Conservation (phyloP, 306 rosid species). For the Fragaria nilgerrensis region DNA sequence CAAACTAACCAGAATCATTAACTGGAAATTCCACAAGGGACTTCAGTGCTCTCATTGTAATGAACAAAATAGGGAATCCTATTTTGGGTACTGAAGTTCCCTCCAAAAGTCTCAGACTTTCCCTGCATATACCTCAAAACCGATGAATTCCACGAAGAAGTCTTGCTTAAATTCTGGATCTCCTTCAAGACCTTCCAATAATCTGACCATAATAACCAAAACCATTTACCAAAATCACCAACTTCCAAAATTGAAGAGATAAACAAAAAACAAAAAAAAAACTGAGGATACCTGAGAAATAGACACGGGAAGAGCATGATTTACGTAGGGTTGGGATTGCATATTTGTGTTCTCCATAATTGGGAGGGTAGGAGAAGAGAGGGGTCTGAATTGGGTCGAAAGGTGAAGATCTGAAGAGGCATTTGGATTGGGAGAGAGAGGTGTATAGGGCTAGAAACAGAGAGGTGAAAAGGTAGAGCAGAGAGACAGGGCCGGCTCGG, state of each 20-base stretch:
- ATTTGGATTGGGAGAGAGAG: conserved; percentile 67
- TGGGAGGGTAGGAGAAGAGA: conserved; percentile 75
- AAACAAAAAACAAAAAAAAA: too few species aligned
- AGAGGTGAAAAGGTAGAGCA: conserved; percentile 71
- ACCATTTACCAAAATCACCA: conserved; percentile 2
- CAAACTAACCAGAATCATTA: conserved; percentile 68
- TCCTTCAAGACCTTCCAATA: conserved; percentile 62
- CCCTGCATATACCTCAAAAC: conserved; percentile 54
- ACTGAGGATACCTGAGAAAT: conserved; percentile 57
- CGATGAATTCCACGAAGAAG: conserved; percentile 19
- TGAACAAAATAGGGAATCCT: conserved; percentile 66
- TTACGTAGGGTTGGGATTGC: conserved; percentile 73
- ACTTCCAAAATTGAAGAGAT: neutral
- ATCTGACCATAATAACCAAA: conserved; percentile 39
- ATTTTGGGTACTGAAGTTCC: conserved; percentile 48
- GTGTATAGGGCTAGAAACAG: conserved; percentile 71
- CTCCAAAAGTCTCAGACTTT: conserved; percentile 60
- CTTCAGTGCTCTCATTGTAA: conserved; percentile 24
- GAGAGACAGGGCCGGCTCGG: too few species aligned
- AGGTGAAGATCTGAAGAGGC: conserved; percentile 76
- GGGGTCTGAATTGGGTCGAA: conserved; percentile 56
- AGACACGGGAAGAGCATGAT: conserved; percentile 77
- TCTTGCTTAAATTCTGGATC: conserved; percentile 32
- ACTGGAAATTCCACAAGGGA: conserved; percentile 90
- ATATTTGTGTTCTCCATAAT: conserved; percentile 87